A percentile compares a stretch with the other conserved stretches of the same genome.
phyloP scores from a whole-genome alignment of 2,329 filamentous ascomycete genomes.

The Paecilomyces fulvus region DNA sequence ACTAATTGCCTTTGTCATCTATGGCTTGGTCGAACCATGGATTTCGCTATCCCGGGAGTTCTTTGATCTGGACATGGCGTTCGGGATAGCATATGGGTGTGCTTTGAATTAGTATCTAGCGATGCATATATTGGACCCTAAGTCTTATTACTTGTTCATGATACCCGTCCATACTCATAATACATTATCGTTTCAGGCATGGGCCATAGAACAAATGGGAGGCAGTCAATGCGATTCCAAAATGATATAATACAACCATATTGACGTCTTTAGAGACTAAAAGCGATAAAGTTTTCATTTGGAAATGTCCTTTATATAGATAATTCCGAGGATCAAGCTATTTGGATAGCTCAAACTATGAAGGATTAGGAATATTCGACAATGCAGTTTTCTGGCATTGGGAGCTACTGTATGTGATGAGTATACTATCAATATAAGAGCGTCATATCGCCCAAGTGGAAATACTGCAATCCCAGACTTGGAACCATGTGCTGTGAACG shows the following conservation, averaged over 20 bases:
- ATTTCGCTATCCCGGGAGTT: neutral
- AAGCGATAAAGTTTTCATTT: no score
- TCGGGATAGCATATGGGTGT: neutral
- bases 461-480: neutral
- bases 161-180: neutral
- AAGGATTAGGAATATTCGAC: neutral
- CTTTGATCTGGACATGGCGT: neutral
- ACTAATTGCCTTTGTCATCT: neutral
- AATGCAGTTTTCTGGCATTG: neutral
- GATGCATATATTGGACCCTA: neutral
- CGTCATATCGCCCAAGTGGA: neutral
- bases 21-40: neutral
- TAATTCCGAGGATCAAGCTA: neutral
- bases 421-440: neutral
- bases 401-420: neutral
- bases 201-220: no score
- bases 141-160: neutral
- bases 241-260: no score
- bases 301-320: no score
- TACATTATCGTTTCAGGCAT: neutral
- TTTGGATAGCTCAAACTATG: neutral
- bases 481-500: neutral
- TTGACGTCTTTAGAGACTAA: no score
- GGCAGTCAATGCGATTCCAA: no score
- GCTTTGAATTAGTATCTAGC: neutral